Conservation (phyloP, 192 early-diverging fungal genomes). For the Lobulomyces angularis region DNA sequence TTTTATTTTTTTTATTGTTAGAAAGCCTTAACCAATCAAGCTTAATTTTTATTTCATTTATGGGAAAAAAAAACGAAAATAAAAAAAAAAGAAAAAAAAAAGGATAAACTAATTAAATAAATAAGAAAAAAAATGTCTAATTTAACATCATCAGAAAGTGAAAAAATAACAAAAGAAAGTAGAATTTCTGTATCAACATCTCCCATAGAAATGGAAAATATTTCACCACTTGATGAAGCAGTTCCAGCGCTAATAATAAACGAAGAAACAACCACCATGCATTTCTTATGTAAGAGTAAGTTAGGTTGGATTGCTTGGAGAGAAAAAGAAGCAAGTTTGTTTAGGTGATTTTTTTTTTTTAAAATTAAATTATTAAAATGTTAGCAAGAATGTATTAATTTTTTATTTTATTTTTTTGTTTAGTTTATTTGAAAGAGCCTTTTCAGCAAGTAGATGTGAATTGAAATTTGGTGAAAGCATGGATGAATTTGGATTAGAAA, state of each 20-base stretch:
- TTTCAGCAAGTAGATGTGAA: conserved; percentile 26
- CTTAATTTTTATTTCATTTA: too few relatives aligned
- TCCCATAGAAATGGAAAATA: too few relatives aligned
- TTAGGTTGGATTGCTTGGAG: conserved; percentile 43
- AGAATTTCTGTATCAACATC: too few relatives aligned
- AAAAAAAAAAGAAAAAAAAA: too few relatives aligned
- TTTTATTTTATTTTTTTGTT: not conserved
- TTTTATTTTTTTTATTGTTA: too few relatives aligned
- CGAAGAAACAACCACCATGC: conserved; percentile 25
- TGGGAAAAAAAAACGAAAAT: too few relatives aligned
- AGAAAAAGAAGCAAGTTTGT: conserved; percentile 28
- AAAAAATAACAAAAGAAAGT: too few relatives aligned
- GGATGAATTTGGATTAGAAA: conserved; percentile 30
- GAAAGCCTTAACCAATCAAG: too few relatives aligned
- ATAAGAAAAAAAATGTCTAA: too few relatives aligned
- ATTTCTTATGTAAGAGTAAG: conserved; percentile 24
- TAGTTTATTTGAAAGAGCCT: conserved; percentile 32
- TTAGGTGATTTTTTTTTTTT: conserved; percentile 5
- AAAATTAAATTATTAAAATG: not conserved
- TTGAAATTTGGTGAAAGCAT: conserved; percentile 27
- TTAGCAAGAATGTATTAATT: not conserved
- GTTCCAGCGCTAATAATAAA: conserved; percentile 12
- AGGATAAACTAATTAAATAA: too few relatives aligned
- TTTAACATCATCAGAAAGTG: too few relatives aligned
- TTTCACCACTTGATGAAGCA: too few relatives aligned